These are phyloP conservation scores for Ambrosiella cleistominuta DNA, from an alignment of 2,329 filamentous ascomycete species.

Conservation along the genomic window DNA sequence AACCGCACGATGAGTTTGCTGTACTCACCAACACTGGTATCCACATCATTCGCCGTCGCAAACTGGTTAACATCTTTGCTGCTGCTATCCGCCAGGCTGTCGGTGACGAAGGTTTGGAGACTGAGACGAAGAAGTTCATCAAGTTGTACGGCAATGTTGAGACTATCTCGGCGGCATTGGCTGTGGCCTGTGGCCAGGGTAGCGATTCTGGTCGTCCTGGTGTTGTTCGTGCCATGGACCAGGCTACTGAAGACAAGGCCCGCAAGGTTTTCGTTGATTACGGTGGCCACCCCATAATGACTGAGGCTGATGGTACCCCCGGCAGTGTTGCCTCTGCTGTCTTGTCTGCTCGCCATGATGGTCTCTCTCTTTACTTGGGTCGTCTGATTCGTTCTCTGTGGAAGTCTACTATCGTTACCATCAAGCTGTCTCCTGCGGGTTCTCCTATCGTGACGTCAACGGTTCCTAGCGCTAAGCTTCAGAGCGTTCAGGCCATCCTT, in stretches of 20 bases:
- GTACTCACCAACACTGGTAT: conserved; percentile 83
- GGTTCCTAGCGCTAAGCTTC: conserved; percentile 50
- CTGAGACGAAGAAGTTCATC: conserved; percentile 68
- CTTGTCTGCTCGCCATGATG: conserved; percentile 77
- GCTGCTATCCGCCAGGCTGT: conserved; percentile 55
- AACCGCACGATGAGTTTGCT: conserved; percentile 64
- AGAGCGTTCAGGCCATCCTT: conserved; percentile 61
- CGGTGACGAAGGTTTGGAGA: conserved; percentile 65
- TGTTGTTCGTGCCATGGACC: conserved; percentile 62
- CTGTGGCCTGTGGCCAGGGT: conserved; percentile 87
- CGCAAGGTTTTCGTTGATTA: conserved; percentile 80
- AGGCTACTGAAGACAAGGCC: conserved; percentile 69
- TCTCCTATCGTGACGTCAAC: conserved; percentile 48
- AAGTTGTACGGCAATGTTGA: conserved; percentile 74
- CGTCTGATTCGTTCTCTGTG: conserved; percentile 79
- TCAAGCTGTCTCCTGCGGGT: conserved; percentile 33
- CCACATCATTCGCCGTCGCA: conserved; percentile 64
- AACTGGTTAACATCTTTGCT: conserved; percentile 85
- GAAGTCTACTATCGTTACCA: conserved; percentile 57
- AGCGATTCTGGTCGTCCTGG: conserved; percentile 49
- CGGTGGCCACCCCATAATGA: conserved; percentile 70
- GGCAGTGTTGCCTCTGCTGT: conserved; percentile 65
- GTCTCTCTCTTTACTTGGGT: conserved; percentile 71
- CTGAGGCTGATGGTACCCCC: conserved; percentile 55
- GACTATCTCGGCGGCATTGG: conserved; percentile 75